phyloP scores from a whole-genome alignment of 116 monocot species.

The Trichopus zeylanicus region DNA sequence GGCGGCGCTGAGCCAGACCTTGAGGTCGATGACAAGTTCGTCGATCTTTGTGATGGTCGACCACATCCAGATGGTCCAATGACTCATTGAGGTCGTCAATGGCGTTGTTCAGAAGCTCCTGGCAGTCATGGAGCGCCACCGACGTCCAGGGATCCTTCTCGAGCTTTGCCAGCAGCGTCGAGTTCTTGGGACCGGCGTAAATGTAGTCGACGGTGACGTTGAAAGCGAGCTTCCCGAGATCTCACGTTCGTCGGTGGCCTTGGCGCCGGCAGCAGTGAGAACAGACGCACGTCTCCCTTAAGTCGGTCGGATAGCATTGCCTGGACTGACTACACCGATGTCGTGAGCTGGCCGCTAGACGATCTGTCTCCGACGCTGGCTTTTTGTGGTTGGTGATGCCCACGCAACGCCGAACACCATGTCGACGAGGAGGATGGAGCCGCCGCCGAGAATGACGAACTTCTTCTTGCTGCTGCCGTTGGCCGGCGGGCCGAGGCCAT shows the following conservation, averaged over 20 bases:
- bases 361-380: no score
- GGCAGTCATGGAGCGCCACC: slow-evolving; percentile 26
- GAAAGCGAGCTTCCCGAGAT: slow-evolving; percentile 42
- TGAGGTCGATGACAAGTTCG: slow-evolving; percentile 35
- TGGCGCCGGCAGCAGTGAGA: slow-evolving; percentile 22
- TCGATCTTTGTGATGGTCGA: slow-evolving; percentile 25
- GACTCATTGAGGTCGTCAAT: slow-evolving; percentile 34
- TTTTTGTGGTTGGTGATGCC: background rate
- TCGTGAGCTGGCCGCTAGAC: background rate
- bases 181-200: slow-evolving; percentile 17
- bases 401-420: slow-evolving; percentile 23
- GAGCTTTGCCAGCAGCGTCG: slow-evolving; percentile 10
- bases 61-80: slow-evolving; percentile 15
- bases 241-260: slow-evolving; percentile 25
- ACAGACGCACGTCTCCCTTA: slow-evolving; percentile 28
- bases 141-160: slow-evolving; percentile 28
- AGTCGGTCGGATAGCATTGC: slow-evolving; percentile 59
- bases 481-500: background rate
- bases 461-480: slow-evolving; percentile 23
- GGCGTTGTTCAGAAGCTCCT: slow-evolving; percentile 38
- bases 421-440: slow-evolving; percentile 36
- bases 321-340: slow-evolving; percentile 30
- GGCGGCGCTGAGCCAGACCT: slow-evolving; percentile 50
- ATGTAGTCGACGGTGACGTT: slow-evolving; percentile 29
- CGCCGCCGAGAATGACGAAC: slow-evolving; percentile 17